These are phyloP conservation scores for Physcomitrium patens DNA, from an alignment of 225 moss, liverwort and hornwort genomes.

Conservation along the genomic window DNA sequence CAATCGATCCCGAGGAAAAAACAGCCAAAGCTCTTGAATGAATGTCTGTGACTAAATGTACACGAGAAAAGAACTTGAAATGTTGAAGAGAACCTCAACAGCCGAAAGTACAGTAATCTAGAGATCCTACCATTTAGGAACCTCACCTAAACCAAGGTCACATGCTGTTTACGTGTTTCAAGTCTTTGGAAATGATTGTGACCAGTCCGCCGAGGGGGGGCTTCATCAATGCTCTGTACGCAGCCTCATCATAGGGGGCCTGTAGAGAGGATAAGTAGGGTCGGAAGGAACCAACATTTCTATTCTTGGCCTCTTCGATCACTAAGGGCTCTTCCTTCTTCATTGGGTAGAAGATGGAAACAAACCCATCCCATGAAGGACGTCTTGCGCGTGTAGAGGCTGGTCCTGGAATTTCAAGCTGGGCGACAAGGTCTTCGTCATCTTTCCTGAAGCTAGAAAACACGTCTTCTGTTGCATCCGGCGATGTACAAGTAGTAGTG, in stretches of 20 bases:
- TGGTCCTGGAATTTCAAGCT: constrained; percentile 34
- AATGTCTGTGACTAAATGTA: constrained; percentile 31
- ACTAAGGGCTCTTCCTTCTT: constrained; percentile 46
- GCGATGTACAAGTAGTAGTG: constrained; percentile 40
- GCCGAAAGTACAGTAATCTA: constrained; percentile 8
- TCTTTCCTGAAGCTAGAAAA: constrained; percentile 88
- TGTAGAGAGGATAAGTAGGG: constrained; percentile 70
- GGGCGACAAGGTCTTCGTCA: constrained; percentile 43
- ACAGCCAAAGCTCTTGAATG: constrained; percentile 27
- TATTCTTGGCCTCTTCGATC: constrained; percentile 55
- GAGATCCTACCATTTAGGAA: constrained; percentile 17
- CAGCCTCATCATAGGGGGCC: constrained; percentile 70
- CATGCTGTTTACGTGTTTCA: constrained; percentile 43
- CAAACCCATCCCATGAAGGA: constrained; percentile 70
- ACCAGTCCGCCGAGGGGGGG: constrained; percentile 76
- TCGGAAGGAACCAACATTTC: constrained; percentile 51
- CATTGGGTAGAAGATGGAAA: constrained; percentile 61
- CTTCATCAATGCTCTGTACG: constrained; percentile 81
- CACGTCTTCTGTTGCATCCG: constrained; percentile 45
- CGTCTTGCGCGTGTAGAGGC: constrained; percentile 41
- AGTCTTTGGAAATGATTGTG: constrained; percentile 54
- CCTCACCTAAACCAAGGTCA: constrained; percentile 19
- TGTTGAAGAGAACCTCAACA: constrained; percentile 34
- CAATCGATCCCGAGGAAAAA: constrained; percentile 15
- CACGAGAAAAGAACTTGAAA: constrained; percentile 19